Evolutionary conservation across 768 basidiomycete genomes (phyloP), one percentile per base, ranked within the genome.

Genomic region (Macrocybe gigantea): DNA sequence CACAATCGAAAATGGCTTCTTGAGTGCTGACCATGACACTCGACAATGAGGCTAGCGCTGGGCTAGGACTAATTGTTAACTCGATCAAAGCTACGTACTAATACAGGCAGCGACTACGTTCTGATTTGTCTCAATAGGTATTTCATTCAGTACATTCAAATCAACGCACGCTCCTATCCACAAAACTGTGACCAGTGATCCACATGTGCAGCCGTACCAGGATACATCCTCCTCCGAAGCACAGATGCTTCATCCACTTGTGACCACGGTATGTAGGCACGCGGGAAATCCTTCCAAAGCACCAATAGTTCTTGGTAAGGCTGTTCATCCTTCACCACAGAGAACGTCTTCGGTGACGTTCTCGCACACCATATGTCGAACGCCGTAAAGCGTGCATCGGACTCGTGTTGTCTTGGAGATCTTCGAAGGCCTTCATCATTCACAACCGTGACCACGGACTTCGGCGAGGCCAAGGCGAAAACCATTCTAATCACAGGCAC

Each of bases 401-500:
- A 22, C 22, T 22, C 22, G 4, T 22, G 22, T 22, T 22, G 22
- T 4, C 22, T 22, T 22, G 22, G 22, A 22, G 22, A 22, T 22
- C 22, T 22, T 22, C 22, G 22, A 22, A 22, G 22, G 22, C 22
- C 22, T 22, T 22, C 22, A 22, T 22, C 22, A 22, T 22, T 41
- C 22, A 22, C 22, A 22, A 22, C 22, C 22, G 22, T 22, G 32
- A 14, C 33, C 15, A 33, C 33, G 38, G 38, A 33, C 29, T 44
- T 29, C 14, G 5, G 33, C 36, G 43, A 13, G 29, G 44, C 49
- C 11, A 53, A 45, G 14, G 52, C 36, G 39, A 49, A 53, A n/a
- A 53, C 52, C 52, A 53, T 50, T 11, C 44, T 43, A 14, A 53
- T 53, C n/a, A 50, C 36, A 33, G 47, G 50, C 8, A 50, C 30